Evolutionary conservation across 768 basidiomycete species (phyloP).

Genomic region (Russula brevipes): DNA sequence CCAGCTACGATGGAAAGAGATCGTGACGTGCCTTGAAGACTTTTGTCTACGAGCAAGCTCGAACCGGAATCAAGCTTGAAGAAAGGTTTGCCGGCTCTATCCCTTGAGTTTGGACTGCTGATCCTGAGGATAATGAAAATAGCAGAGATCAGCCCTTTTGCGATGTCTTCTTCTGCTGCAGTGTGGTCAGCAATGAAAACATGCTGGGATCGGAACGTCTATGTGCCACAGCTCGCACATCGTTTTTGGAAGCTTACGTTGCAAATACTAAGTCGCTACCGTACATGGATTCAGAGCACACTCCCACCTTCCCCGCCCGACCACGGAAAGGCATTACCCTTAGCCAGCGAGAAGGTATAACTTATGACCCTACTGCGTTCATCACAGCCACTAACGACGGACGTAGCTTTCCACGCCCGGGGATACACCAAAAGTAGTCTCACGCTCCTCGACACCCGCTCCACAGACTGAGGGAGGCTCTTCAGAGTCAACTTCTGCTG

Average conservation of each 20-base stretch:
- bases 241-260: slow-evolving; percentile 90
- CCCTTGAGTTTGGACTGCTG: not conserved
- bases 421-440: slow-evolving; percentile 23
- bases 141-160: slow-evolving; percentile 37
- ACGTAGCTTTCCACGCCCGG: slow-evolving; percentile 3
- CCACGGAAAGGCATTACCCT: slow-evolving; percentile 31
- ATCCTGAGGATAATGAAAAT: not conserved
- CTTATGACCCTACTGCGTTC: slow-evolving; percentile 33
- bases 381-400: not conserved
- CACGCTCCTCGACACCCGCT: slow-evolving; percentile 52
- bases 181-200: slow-evolving; percentile 67
- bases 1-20: slow-evolving; percentile 95
- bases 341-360: slow-evolving; percentile 32
- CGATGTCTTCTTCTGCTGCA: slow-evolving; percentile 59
- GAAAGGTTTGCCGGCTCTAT: slow-evolving; percentile 35
- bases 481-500: slow-evolving; percentile 51
- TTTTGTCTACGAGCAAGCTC: slow-evolving; percentile 42
- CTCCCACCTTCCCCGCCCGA: slow-evolving; percentile 43
- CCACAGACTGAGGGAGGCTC: slow-evolving; percentile 44
- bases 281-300: slow-evolving; percentile 43
- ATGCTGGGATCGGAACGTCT: slow-evolving; percentile 87
- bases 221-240: slow-evolving; percentile 72
- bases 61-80: slow-evolving; percentile 34
- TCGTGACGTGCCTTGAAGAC: slow-evolving; percentile 72
- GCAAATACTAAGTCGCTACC: slow-evolving; percentile 52